Conservation (phyloP, 495 filamentous ascomycete species). For the Penicillium silybi region DNA sequence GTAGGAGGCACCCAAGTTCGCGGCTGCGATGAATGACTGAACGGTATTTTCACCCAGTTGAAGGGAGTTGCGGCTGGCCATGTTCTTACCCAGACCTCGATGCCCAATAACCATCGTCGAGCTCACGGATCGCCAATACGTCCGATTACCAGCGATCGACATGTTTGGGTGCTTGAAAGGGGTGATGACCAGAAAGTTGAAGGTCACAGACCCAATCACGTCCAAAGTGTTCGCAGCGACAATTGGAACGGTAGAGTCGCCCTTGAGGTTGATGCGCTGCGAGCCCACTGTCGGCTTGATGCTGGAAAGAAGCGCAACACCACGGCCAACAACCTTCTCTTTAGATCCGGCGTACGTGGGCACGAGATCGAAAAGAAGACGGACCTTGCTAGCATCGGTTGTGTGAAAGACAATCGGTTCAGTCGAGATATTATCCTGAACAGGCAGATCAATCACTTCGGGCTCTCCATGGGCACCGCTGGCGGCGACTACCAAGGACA, state of each 20-base stretch:
- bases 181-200: conserved; percentile 94
- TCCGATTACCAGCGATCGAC: conserved; percentile 81
- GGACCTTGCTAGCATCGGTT: conserved; percentile 71
- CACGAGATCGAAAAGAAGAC: conserved; percentile 89
- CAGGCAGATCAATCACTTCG: conserved; percentile 84
- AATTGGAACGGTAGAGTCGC: conserved; percentile 90
- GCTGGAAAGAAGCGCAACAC: conserved; percentile 81
- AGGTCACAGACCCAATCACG: conserved; percentile 89
- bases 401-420: conserved; percentile 89
- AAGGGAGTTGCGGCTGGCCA: conserved; percentile 71
- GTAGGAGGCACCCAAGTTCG: conserved; percentile 86
- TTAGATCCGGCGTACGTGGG: conserved; percentile 94
- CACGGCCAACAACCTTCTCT: conserved; percentile 85
- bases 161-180: conserved; percentile 93
- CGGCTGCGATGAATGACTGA: conserved; percentile 91
- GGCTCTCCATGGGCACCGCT: conserved; percentile 81
- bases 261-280: conserved; percentile 80
- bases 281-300: conserved; percentile 77
- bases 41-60: conserved; percentile 96
- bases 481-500: conserved; percentile 90
- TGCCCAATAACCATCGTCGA: conserved; percentile 92
- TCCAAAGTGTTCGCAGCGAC: conserved; percentile 76
- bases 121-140: conserved; percentile 87
- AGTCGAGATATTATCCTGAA: conserved; percentile 88
- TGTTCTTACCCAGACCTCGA: conserved; percentile 88